phyloP scores from a whole-genome alignment of 2,329 filamentous ascomycete genomes.

The Volutella citrinella region DNA sequence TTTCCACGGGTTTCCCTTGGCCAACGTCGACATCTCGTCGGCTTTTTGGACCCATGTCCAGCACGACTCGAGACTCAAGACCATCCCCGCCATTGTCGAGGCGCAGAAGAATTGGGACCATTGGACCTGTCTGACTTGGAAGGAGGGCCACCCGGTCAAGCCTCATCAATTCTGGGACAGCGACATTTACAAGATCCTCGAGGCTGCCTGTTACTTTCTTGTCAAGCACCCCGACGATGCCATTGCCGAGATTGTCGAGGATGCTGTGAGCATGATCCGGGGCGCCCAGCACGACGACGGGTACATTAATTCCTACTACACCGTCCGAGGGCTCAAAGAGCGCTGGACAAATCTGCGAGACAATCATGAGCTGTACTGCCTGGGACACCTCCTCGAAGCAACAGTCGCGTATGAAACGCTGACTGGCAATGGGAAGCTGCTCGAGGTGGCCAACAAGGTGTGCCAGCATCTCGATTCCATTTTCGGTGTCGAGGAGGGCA shows the following conservation, averaged over 20 bases:
- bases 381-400: slow-evolving; percentile 4
- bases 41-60: not conserved
- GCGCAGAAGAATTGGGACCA: slow-evolving; percentile 2
- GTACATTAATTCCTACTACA: slow-evolving; percentile 7
- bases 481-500: slow-evolving; percentile 1
- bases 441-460: not conserved
- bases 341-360: slow-evolving; percentile 7
- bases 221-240: slow-evolving; percentile 1
- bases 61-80: slow-evolving; percentile 1
- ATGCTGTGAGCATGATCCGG: slow-evolving; percentile 3
- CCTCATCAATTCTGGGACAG: slow-evolving; percentile 8
- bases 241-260: not conserved
- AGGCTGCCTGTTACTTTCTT: slow-evolving; percentile 5
- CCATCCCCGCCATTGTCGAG: slow-evolving; percentile 7
- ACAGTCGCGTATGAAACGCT: slow-evolving; percentile 1
- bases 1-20: no score
- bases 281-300: slow-evolving; percentile 4
- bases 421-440: not conserved
- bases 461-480: not conserved
- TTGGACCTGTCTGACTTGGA: slow-evolving; percentile 6
- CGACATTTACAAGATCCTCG: slow-evolving; percentile 5
- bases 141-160: slow-evolving; percentile 1
- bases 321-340: not conserved
- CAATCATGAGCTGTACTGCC: slow-evolving; percentile 3
- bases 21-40: no score